phyloP scores from a whole-genome alignment of 2,329 filamentous ascomycete genomes.

The Sporothrix pallida region DNA sequence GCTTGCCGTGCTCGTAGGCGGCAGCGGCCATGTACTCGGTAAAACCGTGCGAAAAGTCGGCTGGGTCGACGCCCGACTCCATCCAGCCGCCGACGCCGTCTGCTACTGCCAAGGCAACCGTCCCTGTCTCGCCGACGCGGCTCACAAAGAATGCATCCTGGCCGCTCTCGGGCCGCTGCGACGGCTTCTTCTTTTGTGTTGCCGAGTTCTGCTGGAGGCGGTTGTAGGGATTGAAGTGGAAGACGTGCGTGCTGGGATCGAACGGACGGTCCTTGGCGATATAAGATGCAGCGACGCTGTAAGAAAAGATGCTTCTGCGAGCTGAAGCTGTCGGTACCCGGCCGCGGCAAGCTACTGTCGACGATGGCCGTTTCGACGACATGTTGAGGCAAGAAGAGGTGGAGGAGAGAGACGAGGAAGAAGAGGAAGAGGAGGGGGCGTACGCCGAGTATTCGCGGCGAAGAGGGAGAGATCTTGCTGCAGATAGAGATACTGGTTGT shows the following conservation, averaged over 20 bases:
- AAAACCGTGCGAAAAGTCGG: slow-evolving; percentile 91
- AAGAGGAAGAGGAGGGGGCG: neutral
- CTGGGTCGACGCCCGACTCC: slow-evolving; percentile 89
- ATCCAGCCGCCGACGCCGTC: slow-evolving; percentile 97
- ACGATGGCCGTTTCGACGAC: slow-evolving; percentile 20
- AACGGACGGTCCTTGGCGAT: slow-evolving; percentile 73
- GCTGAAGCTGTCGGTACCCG: neutral
- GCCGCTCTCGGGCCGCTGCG: slow-evolving; percentile 73
- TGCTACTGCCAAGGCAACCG: slow-evolving; percentile 84
- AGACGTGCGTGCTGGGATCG: slow-evolving; percentile 70
- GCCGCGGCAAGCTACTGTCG: neutral
- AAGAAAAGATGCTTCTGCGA: slow-evolving; percentile 57
- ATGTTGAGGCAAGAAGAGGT: neutral
- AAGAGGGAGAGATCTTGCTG: neutral
- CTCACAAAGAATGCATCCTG: slow-evolving; percentile 97
- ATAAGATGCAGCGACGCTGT: slow-evolving; percentile 75
- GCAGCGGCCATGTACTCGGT: slow-evolving; percentile 90
- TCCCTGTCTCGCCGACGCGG: slow-evolving; percentile 71
- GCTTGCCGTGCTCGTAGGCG: slow-evolving; percentile 63
- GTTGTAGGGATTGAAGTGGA: slow-evolving; percentile 72
- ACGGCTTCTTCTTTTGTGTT: slow-evolving; percentile 52
- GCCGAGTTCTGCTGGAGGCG: slow-evolving; percentile 58
- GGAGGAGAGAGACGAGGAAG: neutral
- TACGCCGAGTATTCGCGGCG: neutral
- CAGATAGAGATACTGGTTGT: neutral